Evolutionary conservation across 2,329 filamentous ascomycete species (phyloP).

Genomic region (Calonectria naviculata): DNA sequence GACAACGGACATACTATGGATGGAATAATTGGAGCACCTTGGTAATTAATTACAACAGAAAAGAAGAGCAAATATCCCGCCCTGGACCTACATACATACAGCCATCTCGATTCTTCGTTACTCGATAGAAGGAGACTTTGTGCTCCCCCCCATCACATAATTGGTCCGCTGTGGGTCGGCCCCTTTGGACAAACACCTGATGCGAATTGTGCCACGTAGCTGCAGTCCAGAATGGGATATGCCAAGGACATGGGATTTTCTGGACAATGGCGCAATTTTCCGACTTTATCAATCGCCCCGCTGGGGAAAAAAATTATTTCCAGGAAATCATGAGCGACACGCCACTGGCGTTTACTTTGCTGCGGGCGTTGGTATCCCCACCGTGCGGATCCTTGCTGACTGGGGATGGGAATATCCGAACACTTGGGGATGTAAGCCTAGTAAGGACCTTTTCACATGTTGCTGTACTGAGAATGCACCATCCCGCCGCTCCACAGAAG

Average conservation of each 20-base stretch:
- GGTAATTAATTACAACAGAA: too few relatives aligned
- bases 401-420: neutral
- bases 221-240: neutral
- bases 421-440: neutral
- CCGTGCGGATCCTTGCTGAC: neutral
- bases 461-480: too few relatives aligned
- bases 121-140: too few relatives aligned
- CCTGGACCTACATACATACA: too few relatives aligned
- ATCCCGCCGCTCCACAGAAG: neutral
- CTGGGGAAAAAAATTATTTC: neutral
- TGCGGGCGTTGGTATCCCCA: neutral
- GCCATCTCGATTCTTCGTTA: too few relatives aligned
- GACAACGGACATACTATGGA: too few relatives aligned
- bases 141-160: too few relatives aligned
- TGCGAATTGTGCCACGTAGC: neutral
- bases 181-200: neutral
- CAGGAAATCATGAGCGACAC: neutral
- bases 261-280: neutral
- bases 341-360: neutral
- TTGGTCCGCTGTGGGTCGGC: neutral
- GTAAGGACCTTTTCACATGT: neutral
- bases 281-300: neutral
- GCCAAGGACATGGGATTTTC: neutral
- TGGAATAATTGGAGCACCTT: too few relatives aligned
- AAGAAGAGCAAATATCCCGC: too few relatives aligned